phyloP scores from a whole-genome alignment of 768 basidiomycete species.

The Pulveroboletus sp. region DNA sequence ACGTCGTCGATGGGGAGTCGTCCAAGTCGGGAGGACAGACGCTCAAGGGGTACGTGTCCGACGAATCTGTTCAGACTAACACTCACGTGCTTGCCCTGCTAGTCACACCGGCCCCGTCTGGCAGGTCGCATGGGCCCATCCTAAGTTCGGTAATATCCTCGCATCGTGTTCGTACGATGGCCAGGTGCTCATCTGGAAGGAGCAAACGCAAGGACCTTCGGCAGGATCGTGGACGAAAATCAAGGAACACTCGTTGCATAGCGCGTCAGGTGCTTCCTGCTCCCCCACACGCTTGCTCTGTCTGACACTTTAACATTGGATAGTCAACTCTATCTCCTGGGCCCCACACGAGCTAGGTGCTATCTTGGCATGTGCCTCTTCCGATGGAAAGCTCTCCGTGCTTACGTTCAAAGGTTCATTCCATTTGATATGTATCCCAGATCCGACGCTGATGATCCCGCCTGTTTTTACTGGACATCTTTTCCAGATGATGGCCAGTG shows the following conservation, averaged over 20 bases:
- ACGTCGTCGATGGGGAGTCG: conserved; percentile 84
- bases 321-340: conserved; percentile 98
- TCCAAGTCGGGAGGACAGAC: conserved; percentile 66
- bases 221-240: conserved; percentile 83
- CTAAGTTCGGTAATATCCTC: conserved; percentile 93
- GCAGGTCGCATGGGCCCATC: conserved; percentile 98
- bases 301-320: not conserved
- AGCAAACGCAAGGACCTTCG: conserved; percentile 52
- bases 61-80: not conserved
- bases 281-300: not conserved
- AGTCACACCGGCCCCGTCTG: conserved; percentile 98
- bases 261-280: conserved; percentile 74
- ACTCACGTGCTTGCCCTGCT: not conserved
- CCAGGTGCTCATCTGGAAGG: conserved; percentile 98
- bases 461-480: not conserved
- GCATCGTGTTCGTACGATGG: conserved; percentile 99
- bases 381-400: conserved; percentile 95
- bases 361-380: conserved; percentile 93
- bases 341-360: conserved; percentile 98
- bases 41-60: conserved; percentile 64
- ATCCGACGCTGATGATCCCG: not conserved
- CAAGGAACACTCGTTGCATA: conserved; percentile 92
- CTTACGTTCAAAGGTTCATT: conserved; percentile 92
- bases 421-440: not conserved
- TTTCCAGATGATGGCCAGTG: conserved; percentile 88